Evolutionary conservation across 192 early-diverging fungal species (phyloP), one percentile per base, ranked within the genome.

Genomic region (Mortierella alpina): DNA sequence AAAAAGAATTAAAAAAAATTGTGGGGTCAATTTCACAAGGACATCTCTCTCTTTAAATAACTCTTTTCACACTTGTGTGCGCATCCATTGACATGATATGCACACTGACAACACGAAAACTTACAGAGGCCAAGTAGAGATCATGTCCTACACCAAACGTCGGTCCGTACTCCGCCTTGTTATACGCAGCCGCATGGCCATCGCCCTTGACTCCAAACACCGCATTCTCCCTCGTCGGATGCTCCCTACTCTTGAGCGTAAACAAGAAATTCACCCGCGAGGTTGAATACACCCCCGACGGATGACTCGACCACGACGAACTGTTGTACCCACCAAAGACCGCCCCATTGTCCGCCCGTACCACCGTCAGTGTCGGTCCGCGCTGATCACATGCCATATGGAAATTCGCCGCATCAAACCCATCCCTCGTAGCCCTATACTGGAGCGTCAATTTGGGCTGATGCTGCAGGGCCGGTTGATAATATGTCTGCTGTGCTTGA

Each of bases 311-410:
- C 77, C 77, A 80, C 0, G 77, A 80, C 0, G 70, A 80, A 14
- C 60, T 68, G 49, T 80, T 80, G 57, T 80, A 80, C 0, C 77
- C 77, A 20, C 77, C 77, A 68, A 80, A 80, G 13, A 80, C 61
- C 9, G 60, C 42, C 7, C 77, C 77, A 15, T 67, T 80, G 17
- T 72, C 70, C 0, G 77, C 57, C 0, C 70, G 65, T 13, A 80
- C 49, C 0, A 80, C 77, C n/a, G 77, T 80, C 41, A 80, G 41
- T 0, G 77, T 80, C 17, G 77, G 77, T 0, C 77, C 77, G 2
- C 77, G 77, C 39, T 80, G 77, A 53, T 80, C 77, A 39, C 77
- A 80, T 2, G 77, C 54, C 70, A 57, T 68, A 15, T 80, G 77
- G 60, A 80, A 80, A 39, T 68, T 80, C 17, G 59, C 45, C 6